Base-by-base conservation (phyloP, 345 rosid species). In the Sonneratia alba region DNA sequence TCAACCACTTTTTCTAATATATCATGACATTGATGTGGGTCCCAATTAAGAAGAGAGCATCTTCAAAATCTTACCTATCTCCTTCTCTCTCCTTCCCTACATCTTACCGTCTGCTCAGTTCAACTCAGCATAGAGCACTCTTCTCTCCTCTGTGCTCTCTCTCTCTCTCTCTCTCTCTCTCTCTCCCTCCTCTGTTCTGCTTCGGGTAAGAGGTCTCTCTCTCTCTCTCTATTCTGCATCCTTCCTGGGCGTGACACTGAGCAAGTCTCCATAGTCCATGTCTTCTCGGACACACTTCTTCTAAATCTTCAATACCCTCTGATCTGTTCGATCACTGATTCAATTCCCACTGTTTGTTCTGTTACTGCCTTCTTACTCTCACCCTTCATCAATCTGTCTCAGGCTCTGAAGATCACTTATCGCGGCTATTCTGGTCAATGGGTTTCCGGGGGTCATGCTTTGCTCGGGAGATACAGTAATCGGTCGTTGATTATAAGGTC, bases 401-500 rank as follows among this genome's bases (percentile, higher is more conserved):
- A 59, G 42, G 56, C 18, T 63, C 74, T 67, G 68, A 37, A 38
- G 16, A 59, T 68, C 74, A 56, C 12, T 13, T 42, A 36, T 32
- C 36, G 69, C 16, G 45, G 56, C 71, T 75, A 42, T 70, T 77
- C 76, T 68, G 74, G 42, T 63, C 18, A 57, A 66, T 71, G 67
- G 59, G 78, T 70, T 79, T 69, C 74, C 70, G 34, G 63, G 9
- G 56, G 27, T 19, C 57, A 76, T 73, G 66, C 70, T 73, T 69
- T 68, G 71, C 69, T 47, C 68, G 53, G 70, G 63, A 67, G 76
- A 74, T 74, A 68, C 80, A 76, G 65, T 47, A 59, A 56, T 38
- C 37, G 66, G 79, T 53, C 69, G 63, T 40, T 61, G 72, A 64
- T 53, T 76, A 2, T 66, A 70, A 80, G 82, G 83, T 81, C 64